These are phyloP conservation scores for Aspergillus fumigatus DNA, from an alignment of 2,329 filamentous ascomycete species.

Conservation along the genomic window DNA sequence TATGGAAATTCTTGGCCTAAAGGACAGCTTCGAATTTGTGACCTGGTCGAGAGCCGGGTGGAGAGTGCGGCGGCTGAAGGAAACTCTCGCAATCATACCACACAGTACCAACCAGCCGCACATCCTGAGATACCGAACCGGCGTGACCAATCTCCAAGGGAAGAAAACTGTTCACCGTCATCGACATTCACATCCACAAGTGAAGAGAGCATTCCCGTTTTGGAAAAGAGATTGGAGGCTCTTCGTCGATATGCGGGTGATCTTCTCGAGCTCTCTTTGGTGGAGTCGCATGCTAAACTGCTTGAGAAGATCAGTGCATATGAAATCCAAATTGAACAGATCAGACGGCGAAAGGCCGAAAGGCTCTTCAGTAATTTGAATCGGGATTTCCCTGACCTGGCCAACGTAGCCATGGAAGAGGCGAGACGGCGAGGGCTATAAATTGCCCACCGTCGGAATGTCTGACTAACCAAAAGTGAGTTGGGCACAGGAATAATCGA, in stretches of 20 bases:
- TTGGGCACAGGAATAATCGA: neutral
- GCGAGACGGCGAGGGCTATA: conserved; percentile 15
- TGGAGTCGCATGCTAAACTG: conserved; percentile 21
- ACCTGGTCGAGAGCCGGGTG: conserved; percentile 8
- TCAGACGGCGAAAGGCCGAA: conserved; percentile 14
- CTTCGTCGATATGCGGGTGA: conserved; percentile 21
- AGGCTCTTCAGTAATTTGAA: conserved; percentile 10
- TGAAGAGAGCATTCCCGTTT: conserved; percentile 10
- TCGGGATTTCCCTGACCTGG: conserved; percentile 18
- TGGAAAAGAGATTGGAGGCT: conserved; percentile 17
- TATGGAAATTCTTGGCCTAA: neutral
- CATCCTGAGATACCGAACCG: neutral
- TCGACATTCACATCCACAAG: neutral
- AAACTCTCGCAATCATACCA: neutral
- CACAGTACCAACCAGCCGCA: neutral
- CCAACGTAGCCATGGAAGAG: conserved; percentile 14
- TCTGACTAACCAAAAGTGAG: neutral
- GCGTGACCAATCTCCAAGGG: neutral
- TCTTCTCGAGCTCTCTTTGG: conserved; percentile 20
- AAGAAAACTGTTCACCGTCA: neutral
- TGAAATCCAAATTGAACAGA: conserved; percentile 14
- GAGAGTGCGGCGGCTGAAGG: neutral
- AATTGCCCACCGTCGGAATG: neutral
- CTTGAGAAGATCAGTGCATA: conserved; percentile 17
- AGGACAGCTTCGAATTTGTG: conserved; percentile 9